phyloP scores from a whole-genome alignment of 495 filamentous ascomycete species.

The Podospora pseudocomata region DNA sequence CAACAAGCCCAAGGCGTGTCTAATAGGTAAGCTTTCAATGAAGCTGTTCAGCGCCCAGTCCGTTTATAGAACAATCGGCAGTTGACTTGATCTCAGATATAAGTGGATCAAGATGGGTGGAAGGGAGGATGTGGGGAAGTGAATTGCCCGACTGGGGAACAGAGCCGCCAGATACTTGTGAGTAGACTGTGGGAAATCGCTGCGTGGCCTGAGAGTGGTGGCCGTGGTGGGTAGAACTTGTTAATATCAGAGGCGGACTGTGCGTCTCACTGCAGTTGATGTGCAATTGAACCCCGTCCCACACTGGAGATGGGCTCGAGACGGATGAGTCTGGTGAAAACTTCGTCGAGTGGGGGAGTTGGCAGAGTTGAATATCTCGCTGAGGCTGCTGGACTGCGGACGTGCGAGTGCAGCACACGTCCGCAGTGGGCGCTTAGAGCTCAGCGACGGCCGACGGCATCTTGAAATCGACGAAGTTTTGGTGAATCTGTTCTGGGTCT shows the following conservation, averaged over 20 bases:
- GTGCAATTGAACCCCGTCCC: constrained; percentile 21
- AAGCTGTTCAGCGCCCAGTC: constrained; percentile 1
- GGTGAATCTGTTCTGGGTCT: constrained; percentile 37
- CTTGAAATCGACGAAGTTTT: constrained; percentile 73
- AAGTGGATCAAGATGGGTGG: not conserved
- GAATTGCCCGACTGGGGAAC: not conserved
- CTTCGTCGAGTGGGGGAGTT: constrained; percentile 67
- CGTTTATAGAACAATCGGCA: constrained; percentile 5
- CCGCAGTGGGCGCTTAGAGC: constrained; percentile 91
- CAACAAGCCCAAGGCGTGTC: not conserved
- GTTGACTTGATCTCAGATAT: not conserved
- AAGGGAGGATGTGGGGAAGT: not conserved
- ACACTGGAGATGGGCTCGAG: constrained; percentile 31
- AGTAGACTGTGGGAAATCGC: not conserved
- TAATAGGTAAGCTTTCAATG: not conserved
- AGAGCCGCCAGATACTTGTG: not conserved
- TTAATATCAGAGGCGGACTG: constrained; percentile 36
- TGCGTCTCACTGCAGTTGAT: constrained; percentile 17
- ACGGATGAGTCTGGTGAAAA: constrained; percentile 47
- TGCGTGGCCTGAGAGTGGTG: not conserved
- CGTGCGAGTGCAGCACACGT: constrained; percentile 47
- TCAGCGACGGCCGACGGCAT: constrained; percentile 86
- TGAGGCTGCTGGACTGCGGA: constrained; percentile 77
- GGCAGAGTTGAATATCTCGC: constrained; percentile 66
- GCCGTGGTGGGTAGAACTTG: constrained; percentile 16